Conservation (phyloP, 345 rosid species). For the Camelina hispida region DNA sequence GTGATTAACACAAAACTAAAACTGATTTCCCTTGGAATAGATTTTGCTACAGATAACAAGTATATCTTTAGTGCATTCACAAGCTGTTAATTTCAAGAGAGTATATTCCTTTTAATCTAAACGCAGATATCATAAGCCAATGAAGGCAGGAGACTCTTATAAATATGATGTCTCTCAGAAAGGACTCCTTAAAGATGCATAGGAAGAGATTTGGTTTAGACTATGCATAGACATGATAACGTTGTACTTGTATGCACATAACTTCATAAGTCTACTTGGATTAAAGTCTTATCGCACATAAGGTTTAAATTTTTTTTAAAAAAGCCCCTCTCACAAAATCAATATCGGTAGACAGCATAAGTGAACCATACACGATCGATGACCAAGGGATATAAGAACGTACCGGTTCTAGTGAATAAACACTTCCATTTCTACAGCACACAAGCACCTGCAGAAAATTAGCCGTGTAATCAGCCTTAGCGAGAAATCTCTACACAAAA, state of each 20-base stretch:
- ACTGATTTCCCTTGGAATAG: constrained; percentile 1
- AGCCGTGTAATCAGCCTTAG: constrained; percentile 18
- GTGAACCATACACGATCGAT: background rate
- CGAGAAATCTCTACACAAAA: background rate
- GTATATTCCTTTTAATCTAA: constrained; percentile 3
- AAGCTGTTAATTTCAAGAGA: background rate
- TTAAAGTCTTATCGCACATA: background rate
- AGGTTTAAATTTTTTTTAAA: background rate
- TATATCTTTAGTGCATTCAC: constrained; percentile 7
- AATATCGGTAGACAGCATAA: constrained; percentile 11
- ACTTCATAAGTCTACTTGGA: constrained; percentile 3
- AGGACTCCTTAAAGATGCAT: background rate
- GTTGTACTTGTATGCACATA: constrained; percentile 16
- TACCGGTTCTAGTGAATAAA: constrained; percentile 78
- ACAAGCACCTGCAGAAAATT: constrained; percentile 64
- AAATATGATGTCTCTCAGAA: background rate
- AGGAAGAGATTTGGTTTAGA: background rate
- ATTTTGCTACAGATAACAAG: constrained; percentile 12
- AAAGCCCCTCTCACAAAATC: constrained; percentile 17
- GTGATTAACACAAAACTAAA: background rate
- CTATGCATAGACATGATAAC: constrained; percentile 3
- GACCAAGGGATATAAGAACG: constrained; percentile 23
- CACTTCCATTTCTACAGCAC: constrained; percentile 82
- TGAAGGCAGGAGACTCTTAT: background rate
- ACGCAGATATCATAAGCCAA: background rate